A percentile compares a stretch with the other conserved stretches of the same genome.
phyloP scores from a whole-genome alignment of 2,329 filamentous ascomycete species.

The Geosmithia morbida region DNA sequence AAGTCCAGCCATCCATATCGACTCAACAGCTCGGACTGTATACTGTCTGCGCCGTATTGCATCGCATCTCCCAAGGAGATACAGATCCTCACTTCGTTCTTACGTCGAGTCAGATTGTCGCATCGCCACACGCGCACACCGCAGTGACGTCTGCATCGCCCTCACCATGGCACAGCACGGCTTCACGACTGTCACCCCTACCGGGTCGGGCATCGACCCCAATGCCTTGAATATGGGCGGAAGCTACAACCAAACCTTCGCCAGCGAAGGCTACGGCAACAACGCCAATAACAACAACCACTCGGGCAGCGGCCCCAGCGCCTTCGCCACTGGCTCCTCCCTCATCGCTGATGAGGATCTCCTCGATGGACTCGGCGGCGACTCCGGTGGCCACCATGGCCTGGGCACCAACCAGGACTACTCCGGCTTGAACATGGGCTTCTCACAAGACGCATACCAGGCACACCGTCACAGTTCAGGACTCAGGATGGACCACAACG shows the following conservation, averaged over 20 bases:
- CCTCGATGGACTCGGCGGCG: constrained; percentile 53
- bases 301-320: constrained; percentile 45
- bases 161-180: constrained; percentile 38
- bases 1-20: background rate
- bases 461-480: constrained; percentile 39
- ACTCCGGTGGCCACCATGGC: constrained; percentile 30
- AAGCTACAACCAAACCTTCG: constrained; percentile 37
- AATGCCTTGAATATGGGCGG: constrained; percentile 64
- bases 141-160: background rate
- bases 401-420: constrained; percentile 42
- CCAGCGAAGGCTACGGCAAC: constrained; percentile 22
- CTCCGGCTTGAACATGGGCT: constrained; percentile 42
- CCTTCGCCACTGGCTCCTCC: constrained; percentile 65
- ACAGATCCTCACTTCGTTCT: background rate
- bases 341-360: constrained; percentile 82
- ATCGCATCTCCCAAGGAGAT: too few species aligned
- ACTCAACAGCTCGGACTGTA: background rate
- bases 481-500: constrained; percentile 49
- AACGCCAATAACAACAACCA: constrained; percentile 26
- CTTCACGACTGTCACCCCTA: constrained; percentile 41
- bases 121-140: background rate
- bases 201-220: constrained; percentile 58
- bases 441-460: constrained; percentile 35
- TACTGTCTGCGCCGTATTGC: too few species aligned
- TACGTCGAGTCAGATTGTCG: background rate